These are phyloP conservation scores for Sporodiniella umbellata DNA, from an alignment of 371 early-diverging fungal species.

Conservation along the genomic window DNA sequence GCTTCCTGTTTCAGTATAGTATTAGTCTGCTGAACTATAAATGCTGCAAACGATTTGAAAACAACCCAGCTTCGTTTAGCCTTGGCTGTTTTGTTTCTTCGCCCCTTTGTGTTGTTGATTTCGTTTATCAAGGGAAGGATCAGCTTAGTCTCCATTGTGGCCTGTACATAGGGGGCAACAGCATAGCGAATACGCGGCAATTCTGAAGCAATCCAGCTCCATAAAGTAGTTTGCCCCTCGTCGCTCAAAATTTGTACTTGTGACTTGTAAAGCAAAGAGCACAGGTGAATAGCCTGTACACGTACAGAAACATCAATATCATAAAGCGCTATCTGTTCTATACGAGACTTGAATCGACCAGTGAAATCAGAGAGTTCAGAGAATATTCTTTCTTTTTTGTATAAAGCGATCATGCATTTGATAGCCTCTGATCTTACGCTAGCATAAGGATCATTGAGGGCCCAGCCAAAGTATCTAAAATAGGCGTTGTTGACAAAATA, in stretches of 20 bases:
- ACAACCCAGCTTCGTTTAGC: conserved; percentile 58
- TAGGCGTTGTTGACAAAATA: conserved; percentile 71
- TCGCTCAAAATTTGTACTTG: conserved; percentile 43
- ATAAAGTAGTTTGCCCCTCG: conserved; percentile 28
- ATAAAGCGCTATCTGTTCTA: conserved; percentile 80
- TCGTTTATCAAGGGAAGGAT: conserved; percentile 41
- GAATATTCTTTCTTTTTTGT: conserved; percentile 46
- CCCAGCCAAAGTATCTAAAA: conserved; percentile 84
- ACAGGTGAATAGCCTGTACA: conserved; percentile 60
- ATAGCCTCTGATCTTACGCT: conserved; percentile 65
- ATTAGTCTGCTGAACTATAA: conserved; percentile 45
- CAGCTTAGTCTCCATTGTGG: conserved; percentile 41
- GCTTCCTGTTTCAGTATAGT: conserved; percentile 8
- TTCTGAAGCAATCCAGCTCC: conserved; percentile 34
- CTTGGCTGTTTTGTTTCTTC: conserved; percentile 6
- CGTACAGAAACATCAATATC: conserved; percentile 73
- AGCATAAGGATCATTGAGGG: conserved; percentile 74
- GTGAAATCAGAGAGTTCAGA: conserved; percentile 66
- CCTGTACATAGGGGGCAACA: conserved; percentile 49
- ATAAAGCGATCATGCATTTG: conserved; percentile 51
- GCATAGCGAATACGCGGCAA: conserved; percentile 43
- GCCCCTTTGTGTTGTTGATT: conserved; percentile 21
- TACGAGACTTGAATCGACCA: conserved; percentile 67
- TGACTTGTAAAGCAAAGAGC: conserved; percentile 31
- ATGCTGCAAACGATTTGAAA: conserved; percentile 55